phyloP scores from a whole-genome alignment of 345 rosid species.

The Excoecaria agallocha region DNA sequence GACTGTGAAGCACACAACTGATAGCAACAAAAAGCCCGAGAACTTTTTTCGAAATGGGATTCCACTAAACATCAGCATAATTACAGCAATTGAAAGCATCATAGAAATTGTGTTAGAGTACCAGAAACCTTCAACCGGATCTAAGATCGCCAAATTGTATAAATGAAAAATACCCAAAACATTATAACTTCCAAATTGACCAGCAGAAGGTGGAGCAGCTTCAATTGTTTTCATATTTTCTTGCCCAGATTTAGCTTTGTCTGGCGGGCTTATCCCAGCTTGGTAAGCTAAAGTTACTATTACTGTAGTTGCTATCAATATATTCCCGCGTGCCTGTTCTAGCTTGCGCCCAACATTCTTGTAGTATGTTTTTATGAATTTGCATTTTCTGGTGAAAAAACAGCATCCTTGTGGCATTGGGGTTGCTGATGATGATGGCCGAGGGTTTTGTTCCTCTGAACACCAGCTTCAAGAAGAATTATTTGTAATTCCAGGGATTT shows the following conservation, averaged over 20 bases:
- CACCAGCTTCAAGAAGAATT: conserved; percentile 6
- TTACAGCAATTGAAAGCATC: not conserved
- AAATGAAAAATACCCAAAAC: too few species aligned
- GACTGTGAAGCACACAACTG: not conserved
- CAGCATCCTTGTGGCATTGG: not conserved
- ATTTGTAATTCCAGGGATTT: not conserved
- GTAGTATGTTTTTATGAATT: not conserved
- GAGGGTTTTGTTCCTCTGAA: not conserved
- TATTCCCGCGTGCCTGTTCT: not conserved
- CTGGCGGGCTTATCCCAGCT: not conserved
- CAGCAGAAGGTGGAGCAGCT: too few species aligned
- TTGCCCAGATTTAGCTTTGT: too few species aligned
- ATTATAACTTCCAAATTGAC: too few species aligned
- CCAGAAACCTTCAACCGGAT: not conserved
- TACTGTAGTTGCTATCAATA: not conserved
- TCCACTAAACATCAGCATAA: not conserved
- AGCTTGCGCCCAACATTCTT: not conserved
- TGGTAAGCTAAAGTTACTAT: not conserved
- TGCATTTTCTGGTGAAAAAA: not conserved
- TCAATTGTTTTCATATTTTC: too few species aligned
- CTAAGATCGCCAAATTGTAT: not conserved
- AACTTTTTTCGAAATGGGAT: not conserved
- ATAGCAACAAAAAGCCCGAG: not conserved
- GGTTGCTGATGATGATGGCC: not conserved
- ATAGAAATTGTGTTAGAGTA: not conserved